Base-by-base conservation (phyloP, 2,329 filamentous ascomycete species). In the Lachnellula cervina region DNA sequence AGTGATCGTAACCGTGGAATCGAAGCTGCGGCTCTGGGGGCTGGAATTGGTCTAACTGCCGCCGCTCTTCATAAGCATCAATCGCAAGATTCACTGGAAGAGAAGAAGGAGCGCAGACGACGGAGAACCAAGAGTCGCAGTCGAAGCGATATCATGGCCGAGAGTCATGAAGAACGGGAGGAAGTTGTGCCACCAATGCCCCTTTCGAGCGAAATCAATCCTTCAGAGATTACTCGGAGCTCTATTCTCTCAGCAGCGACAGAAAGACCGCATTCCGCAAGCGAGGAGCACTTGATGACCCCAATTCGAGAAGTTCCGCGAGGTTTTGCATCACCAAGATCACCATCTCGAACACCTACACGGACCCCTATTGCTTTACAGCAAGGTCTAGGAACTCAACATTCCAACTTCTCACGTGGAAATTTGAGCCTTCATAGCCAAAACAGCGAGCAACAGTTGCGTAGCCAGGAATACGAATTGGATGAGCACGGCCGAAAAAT, bases 241-340 rank as follows among this genome's bases (percentile, higher is more conserved):
- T 97, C 93, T 0, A 89, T 97, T 52, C 74, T 94, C 17, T 94
- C 92, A 5, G 88, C 89, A 32, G 85, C 88, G 28, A 89, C 89
- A 0, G 89, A 90, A 61, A 77, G 84, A 51, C 87, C 89, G 16
- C 79, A 81, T 47, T 89, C 88, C 17, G 83, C 86, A 21, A 86
- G 79, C 66, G 84, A 80, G 64, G 81, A 81, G 72, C 72, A 49
- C 65, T 77, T 52, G 32, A 45, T 58, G 65, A 80, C 77, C 1
- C 84, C 85, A 13, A 72, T 87, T 47, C 80, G 80, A 40, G 83
- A 90, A 61, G 78, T 89, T n/a, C 70, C 80, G 35, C 80, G 84
- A 55, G 84, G 81, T 5, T 72, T 81, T 25, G 71, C 73, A 23
- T 89, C 88, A 3, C 79, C 82, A 16, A 75, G 77, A 8, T 83